phyloP scores from a whole-genome alignment of 768 basidiomycete species.

The Podaxis pistillaris region DNA sequence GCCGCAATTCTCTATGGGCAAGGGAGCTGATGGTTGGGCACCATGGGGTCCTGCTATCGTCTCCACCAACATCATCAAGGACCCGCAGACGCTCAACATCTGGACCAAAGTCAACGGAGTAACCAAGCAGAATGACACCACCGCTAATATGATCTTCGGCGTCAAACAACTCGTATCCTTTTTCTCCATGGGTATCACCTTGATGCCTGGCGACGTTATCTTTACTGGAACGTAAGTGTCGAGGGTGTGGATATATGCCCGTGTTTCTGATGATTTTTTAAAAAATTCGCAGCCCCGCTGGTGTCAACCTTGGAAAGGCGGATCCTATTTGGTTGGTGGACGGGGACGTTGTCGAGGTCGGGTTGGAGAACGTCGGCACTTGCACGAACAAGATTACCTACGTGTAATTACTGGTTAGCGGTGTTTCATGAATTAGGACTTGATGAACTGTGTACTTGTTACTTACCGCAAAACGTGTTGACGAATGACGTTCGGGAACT shows the following conservation, averaged over 20 bases:
- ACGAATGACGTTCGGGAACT: not conserved
- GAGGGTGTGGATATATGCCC: not conserved
- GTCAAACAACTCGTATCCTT: slow-evolving; percentile 39
- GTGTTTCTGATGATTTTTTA: not conserved
- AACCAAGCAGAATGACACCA: slow-evolving; percentile 36
- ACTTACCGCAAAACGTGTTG: not conserved
- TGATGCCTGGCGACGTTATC: slow-evolving; percentile 41
- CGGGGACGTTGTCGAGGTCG: slow-evolving; percentile 39
- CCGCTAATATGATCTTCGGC: slow-evolving; percentile 41
- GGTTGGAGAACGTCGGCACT: slow-evolving; percentile 36
- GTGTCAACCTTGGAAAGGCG: slow-evolving; percentile 32
- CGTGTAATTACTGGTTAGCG: slow-evolving; percentile 14
- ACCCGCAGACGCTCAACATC: slow-evolving; percentile 38
- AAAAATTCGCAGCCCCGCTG: slow-evolving; percentile 26
- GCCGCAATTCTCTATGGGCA: slow-evolving; percentile 43
- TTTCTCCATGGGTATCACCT: slow-evolving; percentile 44
- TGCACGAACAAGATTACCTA: slow-evolving; percentile 35
- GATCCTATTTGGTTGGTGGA: slow-evolving; percentile 34
- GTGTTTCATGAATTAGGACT: not conserved
- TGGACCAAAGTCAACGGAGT: slow-evolving; percentile 42
- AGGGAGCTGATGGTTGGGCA: slow-evolving; percentile 42
- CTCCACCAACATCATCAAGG: slow-evolving; percentile 33
- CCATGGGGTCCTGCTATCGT: slow-evolving; percentile 41
- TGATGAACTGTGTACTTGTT: not conserved
- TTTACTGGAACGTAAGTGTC: slow-evolving; percentile 40